phyloP scores from a whole-genome alignment of 2,329 filamentous ascomycete genomes.

The Cladosporium sphaerospermum region DNA sequence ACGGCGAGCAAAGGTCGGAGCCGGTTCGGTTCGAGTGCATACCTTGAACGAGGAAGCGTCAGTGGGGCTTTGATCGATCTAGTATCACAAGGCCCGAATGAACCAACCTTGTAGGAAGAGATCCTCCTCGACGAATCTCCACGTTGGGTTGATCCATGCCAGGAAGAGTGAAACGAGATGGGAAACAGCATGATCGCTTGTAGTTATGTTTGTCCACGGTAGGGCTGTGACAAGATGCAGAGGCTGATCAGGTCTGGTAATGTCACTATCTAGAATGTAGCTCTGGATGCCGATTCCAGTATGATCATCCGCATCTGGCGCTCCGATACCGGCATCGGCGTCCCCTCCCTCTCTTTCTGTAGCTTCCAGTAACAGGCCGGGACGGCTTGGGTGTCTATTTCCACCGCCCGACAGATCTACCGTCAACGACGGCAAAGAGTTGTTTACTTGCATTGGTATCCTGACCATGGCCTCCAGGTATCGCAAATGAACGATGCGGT shows the following conservation, averaged over 20 bases:
- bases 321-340: neutral
- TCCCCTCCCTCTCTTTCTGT: neutral
- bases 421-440: neutral
- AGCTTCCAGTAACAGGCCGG: neutral
- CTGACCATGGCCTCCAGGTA: neutral
- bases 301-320: neutral
- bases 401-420: too few relatives aligned
- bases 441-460: neutral
- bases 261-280: neutral
- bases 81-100: neutral
- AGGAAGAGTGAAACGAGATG: conserved; percentile 14
- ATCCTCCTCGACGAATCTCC: conserved; percentile 15
- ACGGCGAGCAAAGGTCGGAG: conserved; percentile 12
- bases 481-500: neutral
- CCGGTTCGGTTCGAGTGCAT: conserved; percentile 6
- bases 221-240: conserved; percentile 4
- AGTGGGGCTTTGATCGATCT: neutral
- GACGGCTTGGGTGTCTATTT: neutral
- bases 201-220: conserved; percentile 11
- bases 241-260: neutral
- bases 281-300: neutral
- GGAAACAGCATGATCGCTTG: conserved; percentile 11
- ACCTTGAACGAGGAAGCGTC: neutral
- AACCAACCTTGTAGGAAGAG: conserved; percentile 13
- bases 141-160: conserved; percentile 14